Evolutionary conservation across 1,284 basidiomycete genomes (phyloP).

Genomic region (Ustilago shanxiensis): DNA sequence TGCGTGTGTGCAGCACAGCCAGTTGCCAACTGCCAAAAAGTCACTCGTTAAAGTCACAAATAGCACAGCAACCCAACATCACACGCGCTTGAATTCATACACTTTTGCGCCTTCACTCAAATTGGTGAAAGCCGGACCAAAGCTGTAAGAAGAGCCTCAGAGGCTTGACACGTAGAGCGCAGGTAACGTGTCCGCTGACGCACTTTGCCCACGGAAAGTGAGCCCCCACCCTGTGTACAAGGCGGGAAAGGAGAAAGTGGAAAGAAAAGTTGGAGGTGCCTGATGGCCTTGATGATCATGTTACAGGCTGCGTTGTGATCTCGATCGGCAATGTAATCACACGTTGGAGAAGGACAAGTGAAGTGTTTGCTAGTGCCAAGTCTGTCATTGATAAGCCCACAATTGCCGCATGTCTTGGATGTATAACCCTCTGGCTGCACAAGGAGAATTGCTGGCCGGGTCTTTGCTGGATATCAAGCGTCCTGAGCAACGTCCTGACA

Average conservation of each 20-base stretch:
- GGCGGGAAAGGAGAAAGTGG: too few species aligned
- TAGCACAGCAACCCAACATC: not conserved
- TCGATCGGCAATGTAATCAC: slow-evolving; percentile 6
- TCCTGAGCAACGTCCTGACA: slow-evolving; percentile 4
- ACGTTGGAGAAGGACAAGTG: not conserved
- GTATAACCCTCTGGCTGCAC: slow-evolving; percentile 18
- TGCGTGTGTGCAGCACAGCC: slow-evolving; percentile 2
- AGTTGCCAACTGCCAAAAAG: not conserved
- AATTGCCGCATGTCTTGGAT: slow-evolving; percentile 17
- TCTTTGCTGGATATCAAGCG: not conserved
- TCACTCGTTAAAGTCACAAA: not conserved
- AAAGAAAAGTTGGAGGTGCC: too few species aligned
- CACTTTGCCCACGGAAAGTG: too few species aligned
- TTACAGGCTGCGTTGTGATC: slow-evolving; percentile 13
- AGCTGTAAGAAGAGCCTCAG: too few species aligned
- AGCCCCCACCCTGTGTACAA: too few species aligned
- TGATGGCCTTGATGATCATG: slow-evolving; percentile 18
- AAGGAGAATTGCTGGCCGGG: not conserved
- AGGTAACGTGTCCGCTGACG: too few species aligned
- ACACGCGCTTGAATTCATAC: not conserved
- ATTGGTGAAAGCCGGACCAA: too few species aligned
- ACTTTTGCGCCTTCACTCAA: too few species aligned
- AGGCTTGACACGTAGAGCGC: too few species aligned
- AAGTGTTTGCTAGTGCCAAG: slow-evolving; percentile 1
- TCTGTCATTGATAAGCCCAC: slow-evolving; percentile 7